Evolutionary conservation across 1,284 basidiomycete species (phyloP), one percentile per base, ranked within the genome.

Genomic region (Xerocomus amazonicus): DNA sequence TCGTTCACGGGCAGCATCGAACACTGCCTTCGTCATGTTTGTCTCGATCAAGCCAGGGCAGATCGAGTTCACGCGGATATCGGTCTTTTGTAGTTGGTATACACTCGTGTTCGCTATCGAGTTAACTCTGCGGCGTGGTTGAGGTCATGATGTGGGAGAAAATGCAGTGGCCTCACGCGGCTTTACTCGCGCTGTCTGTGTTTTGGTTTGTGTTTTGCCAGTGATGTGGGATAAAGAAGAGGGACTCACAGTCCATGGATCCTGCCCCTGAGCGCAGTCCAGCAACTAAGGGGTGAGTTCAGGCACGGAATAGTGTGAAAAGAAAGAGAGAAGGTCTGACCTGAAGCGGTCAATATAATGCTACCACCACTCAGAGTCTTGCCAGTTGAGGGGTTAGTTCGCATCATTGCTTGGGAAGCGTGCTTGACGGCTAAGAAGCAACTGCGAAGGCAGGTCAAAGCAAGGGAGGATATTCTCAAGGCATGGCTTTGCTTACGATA

Each of bases 21-120:
- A 97, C 16, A 84, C 77, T 6, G 62, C 61, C 47, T 70, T 70
- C 0, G 93, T 93, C 90, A 95, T 93, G 32, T 84, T 87, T 2
- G 92, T 95, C 70, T 95, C 89, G 59, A 97, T 93, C 43, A 97
- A 70, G 16, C 94, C 94, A 2, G 94, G 94, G 62, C 92, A 95
- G 55, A 97, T 83, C 14, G 88, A 81, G 68, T 97, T 97, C 55
- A 96, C 87, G 34, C 94, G 85, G 54, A 97, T 78, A 66, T 92
- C 89, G 2, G 83, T 85, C 56, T 79, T 84, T 52, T 83, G 77
- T n/a, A 96, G 77, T 66, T 93, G 90, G 67, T 87, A 91, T 1
- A 84, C 79, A 7, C 83, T 76, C 1, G 87, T 92, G 59, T 91
- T 81, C 4, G 91, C 93, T 52, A 97, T 81, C 39, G 84, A 91